Evolutionary conservation across 768 basidiomycete genomes (phyloP).

Genomic region (Pisolithus microcarpus): DNA sequence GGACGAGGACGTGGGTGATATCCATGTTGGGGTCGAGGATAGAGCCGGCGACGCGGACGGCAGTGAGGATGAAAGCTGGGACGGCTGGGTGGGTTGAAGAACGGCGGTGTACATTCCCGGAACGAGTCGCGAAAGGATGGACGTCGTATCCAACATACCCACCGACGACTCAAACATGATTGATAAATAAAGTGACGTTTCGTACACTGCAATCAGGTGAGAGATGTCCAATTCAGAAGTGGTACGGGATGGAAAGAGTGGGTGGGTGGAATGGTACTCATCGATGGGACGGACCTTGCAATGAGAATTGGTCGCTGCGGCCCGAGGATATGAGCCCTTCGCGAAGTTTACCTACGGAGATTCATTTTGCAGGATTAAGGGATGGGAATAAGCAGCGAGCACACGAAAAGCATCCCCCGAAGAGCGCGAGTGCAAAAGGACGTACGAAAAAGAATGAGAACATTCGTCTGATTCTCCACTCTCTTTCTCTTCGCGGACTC

Average conservation of each 20-base stretch:
- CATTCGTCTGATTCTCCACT: constrained; percentile 55
- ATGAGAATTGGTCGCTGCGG: constrained; percentile 52
- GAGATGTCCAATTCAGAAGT: no score
- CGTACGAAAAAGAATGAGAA: constrained; percentile 70
- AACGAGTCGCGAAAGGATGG: constrained; percentile 55
- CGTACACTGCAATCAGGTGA: constrained; percentile 44
- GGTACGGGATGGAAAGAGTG: neutral
- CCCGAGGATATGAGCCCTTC: constrained; percentile 62
- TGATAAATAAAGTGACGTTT: constrained; percentile 64
- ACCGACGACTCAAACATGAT: constrained; percentile 53
- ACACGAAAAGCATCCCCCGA: neutral
- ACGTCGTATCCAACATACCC: constrained; percentile 40
- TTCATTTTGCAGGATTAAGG: neutral
- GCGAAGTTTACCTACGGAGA: constrained; percentile 58
- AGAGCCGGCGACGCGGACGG: no score
- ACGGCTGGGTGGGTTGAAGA: no score
- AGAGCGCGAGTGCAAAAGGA: constrained; percentile 1
- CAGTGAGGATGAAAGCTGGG: no score
- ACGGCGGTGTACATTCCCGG: constrained; percentile 36
- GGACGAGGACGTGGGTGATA: constrained; percentile 2
- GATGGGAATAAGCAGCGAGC: no score
- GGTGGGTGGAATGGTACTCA: neutral
- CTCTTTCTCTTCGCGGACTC: constrained; percentile 27
- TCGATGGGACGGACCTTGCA: constrained; percentile 48
- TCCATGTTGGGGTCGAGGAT: no score